A percentile compares a stretch with the other conserved stretches of the same genome.
Evolutionary conservation across 2,329 filamentous ascomycete species (phyloP).

Genomic region (Pyrenochaeta sp.): DNA sequence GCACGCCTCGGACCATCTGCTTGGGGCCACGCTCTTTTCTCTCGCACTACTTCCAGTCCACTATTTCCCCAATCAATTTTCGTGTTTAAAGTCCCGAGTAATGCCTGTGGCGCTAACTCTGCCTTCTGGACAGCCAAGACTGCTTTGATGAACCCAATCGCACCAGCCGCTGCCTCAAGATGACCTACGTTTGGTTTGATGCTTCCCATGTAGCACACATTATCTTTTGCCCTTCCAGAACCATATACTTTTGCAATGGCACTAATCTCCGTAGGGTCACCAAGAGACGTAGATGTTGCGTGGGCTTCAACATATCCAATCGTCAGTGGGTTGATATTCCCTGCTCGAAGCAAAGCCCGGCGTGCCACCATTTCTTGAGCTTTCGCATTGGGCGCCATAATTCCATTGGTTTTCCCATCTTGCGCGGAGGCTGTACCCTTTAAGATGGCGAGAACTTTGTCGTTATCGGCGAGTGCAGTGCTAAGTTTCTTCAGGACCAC

Average conservation of each 20-base stretch:
- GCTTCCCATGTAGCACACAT: slow-evolving; percentile 37
- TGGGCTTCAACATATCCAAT: slow-evolving; percentile 52
- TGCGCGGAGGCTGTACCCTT: slow-evolving; percentile 38
- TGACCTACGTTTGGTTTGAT: slow-evolving; percentile 49
- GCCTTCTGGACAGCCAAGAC: slow-evolving; percentile 40
- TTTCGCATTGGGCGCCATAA: slow-evolving; percentile 53
- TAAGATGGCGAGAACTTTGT: slow-evolving; percentile 43
- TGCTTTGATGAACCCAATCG: slow-evolving; percentile 35
- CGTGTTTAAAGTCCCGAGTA: slow-evolving; percentile 27
- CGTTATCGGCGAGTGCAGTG: slow-evolving; percentile 53
- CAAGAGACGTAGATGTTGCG: slow-evolving; percentile 67
- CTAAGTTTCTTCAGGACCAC: slow-evolving; percentile 50
- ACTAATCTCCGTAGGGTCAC: slow-evolving; percentile 46
- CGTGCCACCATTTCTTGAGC: slow-evolving; percentile 47
- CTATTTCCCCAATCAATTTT: slow-evolving; percentile 20
- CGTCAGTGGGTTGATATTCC: slow-evolving; percentile 44
- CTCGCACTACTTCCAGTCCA: slow-evolving; percentile 20
- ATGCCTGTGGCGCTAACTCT: slow-evolving; percentile 35
- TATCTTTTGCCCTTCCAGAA: slow-evolving; percentile 4
- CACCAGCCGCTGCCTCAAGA: slow-evolving; percentile 12
- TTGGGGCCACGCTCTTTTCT: slow-evolving; percentile 21
- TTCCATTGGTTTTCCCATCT: slow-evolving; percentile 34
- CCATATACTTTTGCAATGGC: slow-evolving; percentile 34
- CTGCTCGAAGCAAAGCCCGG: slow-evolving; percentile 42
- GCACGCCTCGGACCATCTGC: slow-evolving; percentile 13